Base-by-base conservation (phyloP, 495 filamentous ascomycete species). In the Penicillium odoratum region DNA sequence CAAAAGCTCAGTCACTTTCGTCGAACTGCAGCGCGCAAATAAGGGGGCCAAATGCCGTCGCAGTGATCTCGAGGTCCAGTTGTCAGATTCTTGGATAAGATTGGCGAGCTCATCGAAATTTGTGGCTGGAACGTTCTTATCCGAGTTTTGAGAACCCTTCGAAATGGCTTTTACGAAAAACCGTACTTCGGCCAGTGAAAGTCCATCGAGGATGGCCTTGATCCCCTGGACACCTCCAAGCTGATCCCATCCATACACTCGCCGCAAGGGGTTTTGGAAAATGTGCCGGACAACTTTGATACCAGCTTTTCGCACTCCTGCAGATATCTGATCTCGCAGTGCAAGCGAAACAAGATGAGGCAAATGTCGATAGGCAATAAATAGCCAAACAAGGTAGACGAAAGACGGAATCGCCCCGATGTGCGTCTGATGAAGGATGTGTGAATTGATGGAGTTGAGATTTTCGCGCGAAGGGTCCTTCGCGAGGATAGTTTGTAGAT, bases 181-280 rank as follows among this genome's bases (percentile, higher is more conserved):
- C 16, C 29, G 28, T 13, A 33, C 48, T 33, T 50, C 29, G 3
- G 16, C 29, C 1, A 50, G 30, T 4, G 48, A 29, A 11, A 50
- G 29, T 50, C 13, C 29, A 50, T 50, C 48, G 11, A 50, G 48
- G 16, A 50, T 34, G 16, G 8, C 48, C 29, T 50, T 50, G 28
- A 50, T 34, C 16, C 48, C 48, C 29, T 50, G 26, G 9, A 11
- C 28, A 1, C 48, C 48, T 31, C 48, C 48, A 18, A 50, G 48
- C 8, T 8, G 30, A 11, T 31, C 29, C 48, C 48, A 50, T 7
- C 48, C 48, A 10, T 8, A 11, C 13, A 13, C 48, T 50, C 34
- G 21, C 48, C 10, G 29, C 2, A 5, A 30, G 28, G 48, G 26
- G 16, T 16, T 33, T 4, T 15, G 0, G 29, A 50, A 34, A 0